These are phyloP conservation scores for Hypoxylon sp. DNA, from an alignment of 2,329 filamentous ascomycete species.

Conservation along the genomic window DNA sequence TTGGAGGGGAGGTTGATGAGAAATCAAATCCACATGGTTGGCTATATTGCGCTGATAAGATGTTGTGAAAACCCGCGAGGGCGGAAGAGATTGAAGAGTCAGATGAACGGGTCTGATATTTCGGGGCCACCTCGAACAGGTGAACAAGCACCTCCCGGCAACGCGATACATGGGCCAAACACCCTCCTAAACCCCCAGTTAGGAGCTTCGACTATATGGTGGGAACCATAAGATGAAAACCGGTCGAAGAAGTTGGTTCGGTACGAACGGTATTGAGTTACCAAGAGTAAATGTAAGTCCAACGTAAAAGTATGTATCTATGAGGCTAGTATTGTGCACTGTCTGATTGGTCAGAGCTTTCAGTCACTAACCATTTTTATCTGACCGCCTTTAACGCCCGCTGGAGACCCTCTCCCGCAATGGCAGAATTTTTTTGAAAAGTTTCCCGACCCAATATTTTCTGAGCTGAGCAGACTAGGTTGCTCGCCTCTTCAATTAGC, in stretches of 20 bases:
- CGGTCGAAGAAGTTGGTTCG: background rate
- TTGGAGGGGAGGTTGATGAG: slow-evolving; percentile 16
- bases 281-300: slow-evolving; percentile 11
- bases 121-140: slow-evolving; percentile 39
- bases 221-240: slow-evolving; percentile 10
- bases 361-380: slow-evolving; percentile 2
- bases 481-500: slow-evolving; percentile 12
- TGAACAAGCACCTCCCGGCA: slow-evolving; percentile 44
- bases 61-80: slow-evolving; percentile 2
- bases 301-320: slow-evolving; percentile 8
- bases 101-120: slow-evolving; percentile 24
- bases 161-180: slow-evolving; percentile 50
- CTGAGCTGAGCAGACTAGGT: background rate
- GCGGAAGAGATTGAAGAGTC: slow-evolving; percentile 11
- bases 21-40: slow-evolving; percentile 21
- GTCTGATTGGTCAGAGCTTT: slow-evolving; percentile 30
- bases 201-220: slow-evolving; percentile 27
- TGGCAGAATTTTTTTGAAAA: slow-evolving; percentile 50
- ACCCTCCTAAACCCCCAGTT: slow-evolving; percentile 17
- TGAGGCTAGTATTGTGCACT: slow-evolving; percentile 7
- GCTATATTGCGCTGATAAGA: slow-evolving; percentile 14
- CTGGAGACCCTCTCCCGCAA: slow-evolving; percentile 28
- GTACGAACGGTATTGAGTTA: background rate
- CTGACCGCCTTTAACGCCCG: slow-evolving; percentile 37
- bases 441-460: slow-evolving; percentile 29